Percentiles rank a stretch among this genome's conserved stretches.
phyloP scores from a whole-genome alignment of 2,329 filamentous ascomycete species.

The Helminthosporium solani region DNA sequence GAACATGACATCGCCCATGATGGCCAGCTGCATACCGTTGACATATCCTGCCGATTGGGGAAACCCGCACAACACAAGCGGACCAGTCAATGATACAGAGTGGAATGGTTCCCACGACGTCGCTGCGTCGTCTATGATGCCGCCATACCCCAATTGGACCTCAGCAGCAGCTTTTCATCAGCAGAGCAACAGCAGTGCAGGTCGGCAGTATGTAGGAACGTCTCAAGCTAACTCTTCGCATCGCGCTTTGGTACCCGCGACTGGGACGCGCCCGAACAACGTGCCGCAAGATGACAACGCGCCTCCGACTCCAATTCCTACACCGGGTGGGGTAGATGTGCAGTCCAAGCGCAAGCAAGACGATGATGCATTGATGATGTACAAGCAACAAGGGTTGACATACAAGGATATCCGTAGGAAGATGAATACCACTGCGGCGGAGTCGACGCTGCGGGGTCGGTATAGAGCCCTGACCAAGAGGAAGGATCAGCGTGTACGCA shows the following conservation, averaged over 20 bases:
- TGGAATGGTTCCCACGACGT: not conserved
- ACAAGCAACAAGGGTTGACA: constrained; percentile 58
- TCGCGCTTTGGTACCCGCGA: not conserved
- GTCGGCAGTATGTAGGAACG: not conserved
- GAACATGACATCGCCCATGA: not conserved
- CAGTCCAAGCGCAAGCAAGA: constrained; percentile 22
- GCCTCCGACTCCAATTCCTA: not conserved
- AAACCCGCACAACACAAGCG: not conserved
- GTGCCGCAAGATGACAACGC: constrained; percentile 1
- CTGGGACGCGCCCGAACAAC: not conserved
- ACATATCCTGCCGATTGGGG: not conserved
- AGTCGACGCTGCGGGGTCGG: constrained; percentile 71
- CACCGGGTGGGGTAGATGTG: not conserved
- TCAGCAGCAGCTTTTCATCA: not conserved
- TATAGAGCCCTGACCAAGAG: constrained; percentile 66
- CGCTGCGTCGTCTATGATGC: not conserved
- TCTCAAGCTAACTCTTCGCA: not conserved
- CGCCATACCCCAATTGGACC: not conserved
- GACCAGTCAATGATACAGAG: not conserved
- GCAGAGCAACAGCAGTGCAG: not conserved
- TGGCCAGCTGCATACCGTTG: not conserved
- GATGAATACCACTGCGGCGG: constrained; percentile 62
- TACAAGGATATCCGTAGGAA: constrained; percentile 63
- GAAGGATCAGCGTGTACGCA: constrained; percentile 62
- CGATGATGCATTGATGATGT: constrained; percentile 50